Evolutionary conservation across 2,329 filamentous ascomycete species (phyloP), one percentile per base, ranked within the genome.

Genomic region (Mycosphaerella sp.): DNA sequence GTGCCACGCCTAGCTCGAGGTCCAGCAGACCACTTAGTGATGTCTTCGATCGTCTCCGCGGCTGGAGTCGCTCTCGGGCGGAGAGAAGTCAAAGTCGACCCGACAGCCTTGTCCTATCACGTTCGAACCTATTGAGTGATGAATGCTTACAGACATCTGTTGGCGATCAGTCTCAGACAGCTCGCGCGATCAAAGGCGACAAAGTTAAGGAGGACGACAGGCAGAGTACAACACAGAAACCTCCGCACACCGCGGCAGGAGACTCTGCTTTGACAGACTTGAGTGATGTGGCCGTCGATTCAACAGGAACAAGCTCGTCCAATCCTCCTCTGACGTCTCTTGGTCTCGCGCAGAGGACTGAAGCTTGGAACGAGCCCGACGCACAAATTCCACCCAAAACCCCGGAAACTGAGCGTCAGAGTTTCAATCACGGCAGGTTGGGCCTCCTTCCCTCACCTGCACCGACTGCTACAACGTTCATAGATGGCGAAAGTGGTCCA

Each of bases 391-490:
- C 61, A 8, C 57, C 56, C 6, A 49, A 53, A 14, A 59, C 55
- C 26, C 57, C 56, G 21, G 45, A 47, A 39, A 31, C 26, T 29
- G 31, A 45, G 26, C 29, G 45, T 38, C 40, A 39, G 14, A 46
- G 52, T 54, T 51, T 34, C 21, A 17, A 34, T 17, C 14, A 47
- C 29, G 50, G 50, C 36, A 48, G 66, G 17, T 47, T 68, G 38
- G 66, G 66, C 6, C 59, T 68, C 2, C 42, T 68, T 51, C 66
- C 66, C 32, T 64, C 60, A 60, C 66, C 66, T n/a, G 60, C 58
- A 11, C 59, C 55, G 38, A 60, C 61, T 8, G 54, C 53, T 12
- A 31, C 55, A 12, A 58, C 58, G 2, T 58, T 61, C 41, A 47
- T 46, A 9, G 58, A 59, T 6, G 59, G 56, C 17, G 58, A 51